phyloP scores from a whole-genome alignment of 768 basidiomycete species.

The Mycena galericulata region DNA sequence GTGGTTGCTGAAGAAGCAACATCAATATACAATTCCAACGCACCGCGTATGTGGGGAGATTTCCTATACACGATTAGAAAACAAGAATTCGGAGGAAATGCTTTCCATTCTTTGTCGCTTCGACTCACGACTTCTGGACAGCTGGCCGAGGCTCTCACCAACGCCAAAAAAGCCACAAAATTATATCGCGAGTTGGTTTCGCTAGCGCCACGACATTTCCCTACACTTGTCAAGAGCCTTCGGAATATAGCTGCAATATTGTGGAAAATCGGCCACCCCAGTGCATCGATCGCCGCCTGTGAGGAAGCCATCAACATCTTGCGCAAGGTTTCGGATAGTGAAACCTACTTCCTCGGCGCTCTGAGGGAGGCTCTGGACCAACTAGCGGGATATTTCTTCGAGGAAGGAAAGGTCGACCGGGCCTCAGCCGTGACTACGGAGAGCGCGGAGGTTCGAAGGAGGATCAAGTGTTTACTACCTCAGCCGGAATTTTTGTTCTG shows the following conservation, averaged over 20 bases:
- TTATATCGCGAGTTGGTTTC: conserved; percentile 1
- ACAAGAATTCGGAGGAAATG: background rate
- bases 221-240: background rate
- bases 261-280: background rate
- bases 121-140: background rate
- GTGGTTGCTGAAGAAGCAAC: background rate
- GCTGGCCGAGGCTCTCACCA: background rate
- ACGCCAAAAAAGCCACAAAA: conserved; percentile 1
- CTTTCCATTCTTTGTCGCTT: background rate
- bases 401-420: background rate
- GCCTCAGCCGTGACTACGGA: background rate
- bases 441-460: background rate
- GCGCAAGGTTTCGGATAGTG: background rate
- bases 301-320: background rate
- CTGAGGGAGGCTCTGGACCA: background rate
- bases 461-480: background rate
- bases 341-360: background rate
- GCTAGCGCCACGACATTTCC: background rate
- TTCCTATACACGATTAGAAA: background rate
- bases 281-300: background rate
- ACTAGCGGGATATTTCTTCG: background rate
- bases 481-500: background rate
- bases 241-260: background rate
- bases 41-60: background rate
- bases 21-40: conserved; percentile 1